A percentile compares a stretch with the other conserved stretches of the same genome.
These are phyloP conservation scores for Tuber magnatum DNA, from an alignment of 495 filamentous ascomycete genomes.

Conservation along the genomic window DNA sequence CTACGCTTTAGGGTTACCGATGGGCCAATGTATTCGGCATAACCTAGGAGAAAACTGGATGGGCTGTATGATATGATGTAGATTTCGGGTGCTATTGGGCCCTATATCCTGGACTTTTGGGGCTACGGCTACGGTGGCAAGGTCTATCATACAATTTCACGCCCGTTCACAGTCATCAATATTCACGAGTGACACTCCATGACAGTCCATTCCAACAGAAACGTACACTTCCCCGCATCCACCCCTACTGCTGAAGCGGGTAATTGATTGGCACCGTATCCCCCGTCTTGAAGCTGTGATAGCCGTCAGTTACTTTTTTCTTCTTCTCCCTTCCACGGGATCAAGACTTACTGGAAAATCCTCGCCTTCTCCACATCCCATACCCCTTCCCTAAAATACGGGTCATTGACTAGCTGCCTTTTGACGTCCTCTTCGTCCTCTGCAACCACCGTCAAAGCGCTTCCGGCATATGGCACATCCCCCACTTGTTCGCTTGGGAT, in stretches of 20 bases:
- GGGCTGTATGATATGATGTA: background rate
- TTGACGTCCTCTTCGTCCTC: background rate
- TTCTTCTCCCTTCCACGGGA: background rate
- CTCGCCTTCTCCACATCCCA: slow-evolving; percentile 68
- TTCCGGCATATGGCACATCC: background rate
- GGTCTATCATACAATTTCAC: background rate
- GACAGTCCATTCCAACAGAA: background rate
- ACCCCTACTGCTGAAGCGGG: background rate
- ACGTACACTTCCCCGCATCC: background rate
- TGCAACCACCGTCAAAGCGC: background rate
- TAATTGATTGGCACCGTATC: background rate
- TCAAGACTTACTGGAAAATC: slow-evolving; percentile 15
- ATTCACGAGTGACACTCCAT: background rate
- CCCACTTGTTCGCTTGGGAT: background rate
- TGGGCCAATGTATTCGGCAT: background rate
- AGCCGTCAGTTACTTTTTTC: background rate
- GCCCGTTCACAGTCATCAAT: background rate
- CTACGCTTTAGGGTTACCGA: background rate
- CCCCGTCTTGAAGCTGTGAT: background rate
- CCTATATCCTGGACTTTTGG: background rate
- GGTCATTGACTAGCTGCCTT: slow-evolving; percentile 9
- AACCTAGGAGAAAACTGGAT: background rate
- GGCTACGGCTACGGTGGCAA: background rate
- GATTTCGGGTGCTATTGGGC: background rate
- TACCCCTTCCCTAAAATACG: slow-evolving; percentile 62